Evolutionary conservation across 140 eudicot species (phyloP).

Genomic region (Flaveria floridana): DNA sequence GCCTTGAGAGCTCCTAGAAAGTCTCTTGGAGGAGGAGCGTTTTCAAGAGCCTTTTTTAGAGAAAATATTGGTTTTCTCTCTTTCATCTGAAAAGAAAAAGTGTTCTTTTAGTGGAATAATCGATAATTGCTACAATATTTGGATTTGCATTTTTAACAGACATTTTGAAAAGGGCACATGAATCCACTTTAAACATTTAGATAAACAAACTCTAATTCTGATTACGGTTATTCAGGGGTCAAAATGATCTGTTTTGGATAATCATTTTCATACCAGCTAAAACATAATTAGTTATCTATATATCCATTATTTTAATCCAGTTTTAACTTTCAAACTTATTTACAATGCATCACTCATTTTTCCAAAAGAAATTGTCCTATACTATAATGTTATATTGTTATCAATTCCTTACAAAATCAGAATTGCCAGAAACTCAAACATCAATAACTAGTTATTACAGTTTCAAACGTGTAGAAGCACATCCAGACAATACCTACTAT

Average conservation of each 20-base stretch:
- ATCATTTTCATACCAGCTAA: neutral
- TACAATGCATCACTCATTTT: neutral
- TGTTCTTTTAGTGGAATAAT: neutral
- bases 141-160: neutral
- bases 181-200: neutral
- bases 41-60: conserved; percentile 45
- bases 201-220: neutral
- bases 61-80: conserved; percentile 47
- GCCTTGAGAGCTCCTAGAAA: conserved; percentile 82
- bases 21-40: conserved; percentile 67
- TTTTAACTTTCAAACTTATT: neutral
- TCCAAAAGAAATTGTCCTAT: neutral
- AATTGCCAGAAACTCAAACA: neutral
- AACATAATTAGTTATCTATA: neutral
- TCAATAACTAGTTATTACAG: neutral
- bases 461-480: neutral
- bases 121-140: neutral
- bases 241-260: neutral
- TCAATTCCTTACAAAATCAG: neutral
- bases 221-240: neutral
- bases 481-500: neutral
- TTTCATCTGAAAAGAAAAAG: conserved; percentile 57
- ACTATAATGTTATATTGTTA: neutral
- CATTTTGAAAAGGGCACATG: neutral
- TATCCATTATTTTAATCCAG: neutral